Evolutionary conservation across 176 grass and related monocot genomes (phyloP).

Genomic region (Avena atlantica): DNA sequence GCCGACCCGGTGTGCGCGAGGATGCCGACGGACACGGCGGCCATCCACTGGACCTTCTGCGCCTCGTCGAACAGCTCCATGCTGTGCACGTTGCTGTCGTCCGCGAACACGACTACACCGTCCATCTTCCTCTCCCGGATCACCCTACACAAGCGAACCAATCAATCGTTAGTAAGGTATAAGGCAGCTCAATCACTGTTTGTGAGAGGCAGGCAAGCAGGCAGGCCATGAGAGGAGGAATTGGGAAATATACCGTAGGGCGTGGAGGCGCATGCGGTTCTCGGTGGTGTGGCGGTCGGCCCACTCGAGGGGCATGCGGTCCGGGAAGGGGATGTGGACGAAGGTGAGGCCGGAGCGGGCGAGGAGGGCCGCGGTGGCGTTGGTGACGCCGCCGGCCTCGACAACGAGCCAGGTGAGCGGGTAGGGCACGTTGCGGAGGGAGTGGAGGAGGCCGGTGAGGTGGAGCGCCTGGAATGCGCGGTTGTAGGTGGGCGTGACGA

Average conservation of each 20-base stretch:
- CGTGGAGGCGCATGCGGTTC: slow-evolving; percentile 82
- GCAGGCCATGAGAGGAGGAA: background rate
- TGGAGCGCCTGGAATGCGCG: slow-evolving; percentile 89
- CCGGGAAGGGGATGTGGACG: slow-evolving; percentile 82
- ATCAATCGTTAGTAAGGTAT: background rate
- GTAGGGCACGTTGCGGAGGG: slow-evolving; percentile 77
- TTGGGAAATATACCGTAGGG: slow-evolving; percentile 59
- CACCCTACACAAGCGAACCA: slow-evolving; percentile 56
- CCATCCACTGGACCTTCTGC: slow-evolving; percentile 99
- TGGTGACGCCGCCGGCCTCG: slow-evolving; percentile 82
- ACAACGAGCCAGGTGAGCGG: slow-evolving; percentile 92
- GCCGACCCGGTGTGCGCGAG: slow-evolving; percentile 66
- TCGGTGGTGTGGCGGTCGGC: slow-evolving; percentile 76
- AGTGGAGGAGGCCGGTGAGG: slow-evolving; percentile 83
- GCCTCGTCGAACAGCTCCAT: slow-evolving; percentile 98
- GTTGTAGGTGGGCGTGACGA: slow-evolving; percentile 77
- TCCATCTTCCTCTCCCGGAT: slow-evolving; percentile 91
- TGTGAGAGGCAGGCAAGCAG: background rate
- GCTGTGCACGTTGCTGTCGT: slow-evolving; percentile 97
- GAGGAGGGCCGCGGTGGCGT: slow-evolving; percentile 69
- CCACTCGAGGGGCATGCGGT: slow-evolving; percentile 75
- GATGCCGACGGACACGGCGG: slow-evolving; percentile 77
- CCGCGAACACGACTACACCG: slow-evolving; percentile 83
- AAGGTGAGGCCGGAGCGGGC: slow-evolving; percentile 59
- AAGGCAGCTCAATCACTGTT: background rate